Percentiles rank a stretch among this genome's conserved stretches.
phyloP scores from a whole-genome alignment of 192 early-diverging fungal genomes.

The Coemansia sp. region DNA sequence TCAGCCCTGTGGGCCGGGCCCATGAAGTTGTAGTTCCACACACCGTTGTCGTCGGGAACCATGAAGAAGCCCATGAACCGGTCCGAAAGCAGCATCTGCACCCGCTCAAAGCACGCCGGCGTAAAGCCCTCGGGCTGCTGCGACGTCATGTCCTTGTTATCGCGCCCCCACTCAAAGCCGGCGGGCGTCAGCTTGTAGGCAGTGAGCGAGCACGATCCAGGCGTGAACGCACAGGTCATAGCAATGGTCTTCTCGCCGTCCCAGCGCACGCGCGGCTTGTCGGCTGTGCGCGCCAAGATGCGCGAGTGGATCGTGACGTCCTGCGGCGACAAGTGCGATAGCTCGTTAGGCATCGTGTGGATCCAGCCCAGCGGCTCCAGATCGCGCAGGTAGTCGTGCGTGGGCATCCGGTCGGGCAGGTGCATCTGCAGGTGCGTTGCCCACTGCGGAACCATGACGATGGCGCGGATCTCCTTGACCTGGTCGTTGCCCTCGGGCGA shows the following conservation, averaged over 20 bases:
- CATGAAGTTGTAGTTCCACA: slow-evolving; percentile 99
- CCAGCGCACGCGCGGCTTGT: slow-evolving; percentile 66
- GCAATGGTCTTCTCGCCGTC: slow-evolving; percentile 91
- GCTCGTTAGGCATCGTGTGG: slow-evolving; percentile 93
- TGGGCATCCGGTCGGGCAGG: slow-evolving; percentile 80
- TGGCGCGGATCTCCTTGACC: slow-evolving; percentile 91
- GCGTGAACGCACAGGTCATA: slow-evolving; percentile 96
- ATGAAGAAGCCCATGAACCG: slow-evolving; percentile 97
- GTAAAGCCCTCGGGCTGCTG: slow-evolving; percentile 80
- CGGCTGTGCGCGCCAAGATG: slow-evolving; percentile 74
- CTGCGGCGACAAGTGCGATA: slow-evolving; percentile 77
- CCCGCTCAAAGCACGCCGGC: slow-evolving; percentile 87
- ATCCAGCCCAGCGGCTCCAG: slow-evolving; percentile 97
- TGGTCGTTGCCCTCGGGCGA: slow-evolving; percentile 82
- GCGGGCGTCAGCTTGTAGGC: slow-evolving; percentile 94
- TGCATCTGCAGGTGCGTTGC: slow-evolving; percentile 93
- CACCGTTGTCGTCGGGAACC: slow-evolving; percentile 86
- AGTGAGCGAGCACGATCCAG: slow-evolving; percentile 92
- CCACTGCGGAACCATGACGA: slow-evolving; percentile 98
- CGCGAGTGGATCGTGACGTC: slow-evolving; percentile 89
- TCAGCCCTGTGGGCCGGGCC: slow-evolving; percentile 84
- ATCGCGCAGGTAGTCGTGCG: slow-evolving; percentile 85
- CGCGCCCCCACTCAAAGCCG: slow-evolving; percentile 95
- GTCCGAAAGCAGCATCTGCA: slow-evolving; percentile 95
- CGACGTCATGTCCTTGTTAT: slow-evolving; percentile 79